Base-by-base conservation (phyloP, 306 rosid species). In the Castanopsis chinensis region DNA sequence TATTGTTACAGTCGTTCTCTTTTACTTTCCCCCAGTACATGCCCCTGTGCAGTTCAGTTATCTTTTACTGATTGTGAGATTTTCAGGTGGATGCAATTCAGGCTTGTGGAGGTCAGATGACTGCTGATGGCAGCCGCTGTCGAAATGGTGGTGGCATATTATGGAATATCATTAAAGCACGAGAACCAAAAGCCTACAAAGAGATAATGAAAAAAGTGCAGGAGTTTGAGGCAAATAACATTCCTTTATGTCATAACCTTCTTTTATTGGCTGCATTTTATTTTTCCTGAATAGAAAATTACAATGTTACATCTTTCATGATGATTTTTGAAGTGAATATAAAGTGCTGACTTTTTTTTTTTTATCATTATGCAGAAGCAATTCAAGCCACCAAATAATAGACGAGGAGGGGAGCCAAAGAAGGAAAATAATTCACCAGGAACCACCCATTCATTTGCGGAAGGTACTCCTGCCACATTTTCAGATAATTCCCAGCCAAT, bases 81-180 rank as follows among this genome's bases (percentile, higher is more conserved):
- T 63, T 68, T 71, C 91, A 94, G 97, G 98, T 94, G 81, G 91
- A 92, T 79, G 94, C 93, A 58, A 79, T 94, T 76, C 92, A 91
- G 81, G 80, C 94, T 55, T 92, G 97, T 71, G 98, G 98, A 69
- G 98, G 94, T 78, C 97, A 92, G 91, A 83, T 70, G 93, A 91
- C 94, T 74, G 84, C 84, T 43, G 94, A 92, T 86, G 97, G 96
- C 20, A 86, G 79, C 70, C 97, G 98, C 21, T 78, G 51, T 33
- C 84, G 95, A 70, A 89, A 86, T 1, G 99, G 99, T 33, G 98
- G 99, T 77, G 99, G 98, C 68, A 70, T 95, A 71, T 83, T 95
- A 83, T 95, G 98, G 99, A 83, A 64, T 79, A 19, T 68, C 72
- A 78, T 51, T 1, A 95, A 92, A 90, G 64, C 77, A 74, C 93